Evolutionary conservation across 2,329 filamentous ascomycete genomes (phyloP).

Genomic region (Cladosporium phlei): DNA sequence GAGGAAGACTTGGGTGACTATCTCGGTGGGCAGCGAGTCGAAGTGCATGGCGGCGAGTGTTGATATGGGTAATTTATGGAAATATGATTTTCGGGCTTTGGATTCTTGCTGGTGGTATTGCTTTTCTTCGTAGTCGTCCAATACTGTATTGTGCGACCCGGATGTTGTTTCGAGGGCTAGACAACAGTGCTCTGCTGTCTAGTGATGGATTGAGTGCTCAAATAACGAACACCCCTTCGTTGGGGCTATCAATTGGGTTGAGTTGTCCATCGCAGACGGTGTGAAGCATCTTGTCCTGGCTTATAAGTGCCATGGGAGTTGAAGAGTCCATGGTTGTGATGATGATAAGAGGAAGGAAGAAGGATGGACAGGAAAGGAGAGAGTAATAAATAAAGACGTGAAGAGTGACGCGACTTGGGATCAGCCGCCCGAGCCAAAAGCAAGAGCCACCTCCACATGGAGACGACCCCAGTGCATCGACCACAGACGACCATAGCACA

Average conservation of each 20-base stretch:
- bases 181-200: constrained; percentile 9
- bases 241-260: constrained; percentile 47
- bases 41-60: constrained; percentile 47
- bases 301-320: constrained; percentile 2
- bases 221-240: constrained; percentile 46
- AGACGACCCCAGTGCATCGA: too few species aligned
- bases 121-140: constrained; percentile 2
- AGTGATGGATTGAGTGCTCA: constrained; percentile 29
- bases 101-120: not conserved
- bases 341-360: constrained; percentile 12
- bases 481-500: too few species aligned
- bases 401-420: not conserved
- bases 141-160: not conserved
- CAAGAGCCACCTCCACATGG: too few species aligned
- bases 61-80: constrained; percentile 1
- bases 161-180: constrained; percentile 5
- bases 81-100: not conserved
- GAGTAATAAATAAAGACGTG: not conserved
- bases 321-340: constrained; percentile 15
- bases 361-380: constrained; percentile 9
- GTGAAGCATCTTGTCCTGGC: constrained; percentile 10
- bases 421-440: too few species aligned
- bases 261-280: constrained; percentile 21
- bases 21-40: constrained; percentile 53
- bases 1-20: constrained; percentile 53